phyloP scores from a whole-genome alignment of 306 rosid genomes.

The Albizia julibrissin region DNA sequence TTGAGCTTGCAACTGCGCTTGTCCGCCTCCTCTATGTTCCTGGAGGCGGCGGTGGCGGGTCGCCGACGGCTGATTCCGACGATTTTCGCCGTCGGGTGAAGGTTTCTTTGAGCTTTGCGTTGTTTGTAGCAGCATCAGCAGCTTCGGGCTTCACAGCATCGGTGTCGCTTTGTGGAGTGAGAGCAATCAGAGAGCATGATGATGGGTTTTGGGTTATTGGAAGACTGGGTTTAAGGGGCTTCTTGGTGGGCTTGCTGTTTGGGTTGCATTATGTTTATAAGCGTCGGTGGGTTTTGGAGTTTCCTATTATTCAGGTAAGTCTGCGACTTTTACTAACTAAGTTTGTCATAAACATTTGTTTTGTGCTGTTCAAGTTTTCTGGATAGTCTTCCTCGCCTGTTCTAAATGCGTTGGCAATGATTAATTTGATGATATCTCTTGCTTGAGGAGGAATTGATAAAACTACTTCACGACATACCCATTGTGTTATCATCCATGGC shows the following conservation, averaged over 20 bases:
- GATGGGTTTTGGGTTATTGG: constrained; percentile 46
- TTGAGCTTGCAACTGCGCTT: constrained; percentile 43
- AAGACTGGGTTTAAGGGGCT: constrained; percentile 62
- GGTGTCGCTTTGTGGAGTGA: constrained; percentile 55
- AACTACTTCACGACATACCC: neutral
- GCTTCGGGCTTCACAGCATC: constrained; percentile 46
- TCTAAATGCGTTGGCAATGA: neutral
- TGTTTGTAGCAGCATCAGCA: constrained; percentile 46
- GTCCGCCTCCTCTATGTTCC: constrained; percentile 56
- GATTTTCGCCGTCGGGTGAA: constrained; percentile 47
- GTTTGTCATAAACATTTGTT: neutral
- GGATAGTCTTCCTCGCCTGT: neutral
- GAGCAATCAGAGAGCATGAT: constrained; percentile 16
- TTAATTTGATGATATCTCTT: neutral
- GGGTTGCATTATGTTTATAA: constrained; percentile 65
- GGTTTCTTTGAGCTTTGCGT: constrained; percentile 48
- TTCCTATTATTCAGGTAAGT: constrained; percentile 89
- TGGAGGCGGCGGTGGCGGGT: neutral
- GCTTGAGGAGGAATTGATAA: neutral
- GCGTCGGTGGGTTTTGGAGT: constrained; percentile 77
- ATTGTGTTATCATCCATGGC: neutral
- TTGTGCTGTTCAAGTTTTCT: constrained; percentile 9
- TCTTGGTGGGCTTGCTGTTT: constrained; percentile 59
- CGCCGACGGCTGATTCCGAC: neutral
- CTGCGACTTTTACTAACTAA: neutral